A percentile compares a stretch with the other conserved stretches of the same genome.
These are phyloP conservation scores for Trichosanthes cucumerina DNA, from an alignment of 306 rosid genomes.

Conservation along the genomic window DNA sequence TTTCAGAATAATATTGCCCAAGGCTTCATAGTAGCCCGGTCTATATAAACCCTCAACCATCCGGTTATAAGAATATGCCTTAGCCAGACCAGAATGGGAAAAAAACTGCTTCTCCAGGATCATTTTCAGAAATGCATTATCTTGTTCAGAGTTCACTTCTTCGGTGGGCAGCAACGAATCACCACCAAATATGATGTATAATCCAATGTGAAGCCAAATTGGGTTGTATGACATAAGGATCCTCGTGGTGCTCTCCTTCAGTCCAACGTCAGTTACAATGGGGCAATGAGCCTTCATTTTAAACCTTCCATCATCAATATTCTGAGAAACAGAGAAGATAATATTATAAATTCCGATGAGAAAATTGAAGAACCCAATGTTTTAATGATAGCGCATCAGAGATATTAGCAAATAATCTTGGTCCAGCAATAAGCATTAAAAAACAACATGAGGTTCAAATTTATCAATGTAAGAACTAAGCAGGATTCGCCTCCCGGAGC, in stretches of 20 bases:
- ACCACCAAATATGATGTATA: constrained; percentile 71
- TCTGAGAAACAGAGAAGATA: constrained; percentile 27
- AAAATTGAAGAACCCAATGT: not conserved
- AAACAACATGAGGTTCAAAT: not conserved
- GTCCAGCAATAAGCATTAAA: not conserved
- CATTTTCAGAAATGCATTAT: constrained; percentile 60
- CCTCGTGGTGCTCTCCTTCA: constrained; percentile 51
- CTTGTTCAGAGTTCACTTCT: constrained; percentile 43
- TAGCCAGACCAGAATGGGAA: constrained; percentile 57
- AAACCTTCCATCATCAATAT: constrained; percentile 73
- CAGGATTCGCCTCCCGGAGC: not conserved
- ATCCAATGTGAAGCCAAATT: constrained; percentile 71
- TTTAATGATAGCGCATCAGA: not conserved
- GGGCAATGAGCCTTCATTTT: constrained; percentile 90
- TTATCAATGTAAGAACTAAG: not conserved
- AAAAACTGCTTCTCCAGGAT: constrained; percentile 64
- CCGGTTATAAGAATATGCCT: constrained; percentile 66
- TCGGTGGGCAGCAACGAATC: constrained; percentile 55
- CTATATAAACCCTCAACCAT: constrained; percentile 86
- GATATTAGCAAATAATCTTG: not conserved
- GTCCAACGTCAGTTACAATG: constrained; percentile 67
- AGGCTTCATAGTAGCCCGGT: constrained; percentile 79
- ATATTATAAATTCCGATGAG: not conserved
- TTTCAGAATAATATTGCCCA: constrained; percentile 75
- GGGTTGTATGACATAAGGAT: constrained; percentile 68